Conservation (phyloP, 352 stramenopile genomes). For the Pythium periplocum region DNA sequence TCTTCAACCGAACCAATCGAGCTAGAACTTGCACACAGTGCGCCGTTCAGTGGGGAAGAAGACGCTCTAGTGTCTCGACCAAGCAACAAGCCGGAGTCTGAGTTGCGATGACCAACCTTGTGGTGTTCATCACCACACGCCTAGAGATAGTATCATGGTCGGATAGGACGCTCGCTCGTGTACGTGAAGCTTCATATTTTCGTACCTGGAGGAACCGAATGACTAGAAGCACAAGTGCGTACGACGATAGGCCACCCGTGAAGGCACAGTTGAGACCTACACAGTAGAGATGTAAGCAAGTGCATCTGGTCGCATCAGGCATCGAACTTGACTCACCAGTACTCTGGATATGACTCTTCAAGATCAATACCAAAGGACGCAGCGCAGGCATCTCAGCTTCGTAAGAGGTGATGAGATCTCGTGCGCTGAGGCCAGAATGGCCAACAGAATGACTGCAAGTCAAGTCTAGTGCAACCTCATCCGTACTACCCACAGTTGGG, state of each 20-base stretch:
- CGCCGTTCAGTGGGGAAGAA: too few species aligned
- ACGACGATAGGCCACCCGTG: slow-evolving; percentile 94
- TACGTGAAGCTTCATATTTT: neutral
- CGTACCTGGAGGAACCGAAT: slow-evolving; percentile 90
- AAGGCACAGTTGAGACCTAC: slow-evolving; percentile 91
- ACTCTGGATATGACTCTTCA: slow-evolving; percentile 85
- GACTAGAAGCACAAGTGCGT: slow-evolving; percentile 93
- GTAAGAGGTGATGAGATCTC: slow-evolving; percentile 89
- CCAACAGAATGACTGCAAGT: slow-evolving; percentile 92
- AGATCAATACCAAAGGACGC: slow-evolving; percentile 91
- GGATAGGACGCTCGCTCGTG: neutral
- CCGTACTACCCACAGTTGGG: slow-evolving; percentile 17
- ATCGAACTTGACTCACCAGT: slow-evolving; percentile 27
- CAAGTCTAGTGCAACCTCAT: slow-evolving; percentile 87
- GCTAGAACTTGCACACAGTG: too few species aligned
- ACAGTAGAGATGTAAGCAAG: neutral
- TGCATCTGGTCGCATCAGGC: too few species aligned
- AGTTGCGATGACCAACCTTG: neutral
- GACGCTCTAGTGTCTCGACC: too few species aligned
- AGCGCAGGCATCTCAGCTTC: slow-evolving; percentile 91
- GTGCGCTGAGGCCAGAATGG: slow-evolving; percentile 91
- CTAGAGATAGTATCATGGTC: slow-evolving; percentile 16
- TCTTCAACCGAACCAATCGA: too few species aligned
- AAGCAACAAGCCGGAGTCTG: too few species aligned
- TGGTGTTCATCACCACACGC: slow-evolving; percentile 65